A percentile compares a stretch with the other conserved stretches of the same genome.
Evolutionary conservation across 2,329 filamentous ascomycete genomes (phyloP).

Genomic region (Ophiostoma ips): DNA sequence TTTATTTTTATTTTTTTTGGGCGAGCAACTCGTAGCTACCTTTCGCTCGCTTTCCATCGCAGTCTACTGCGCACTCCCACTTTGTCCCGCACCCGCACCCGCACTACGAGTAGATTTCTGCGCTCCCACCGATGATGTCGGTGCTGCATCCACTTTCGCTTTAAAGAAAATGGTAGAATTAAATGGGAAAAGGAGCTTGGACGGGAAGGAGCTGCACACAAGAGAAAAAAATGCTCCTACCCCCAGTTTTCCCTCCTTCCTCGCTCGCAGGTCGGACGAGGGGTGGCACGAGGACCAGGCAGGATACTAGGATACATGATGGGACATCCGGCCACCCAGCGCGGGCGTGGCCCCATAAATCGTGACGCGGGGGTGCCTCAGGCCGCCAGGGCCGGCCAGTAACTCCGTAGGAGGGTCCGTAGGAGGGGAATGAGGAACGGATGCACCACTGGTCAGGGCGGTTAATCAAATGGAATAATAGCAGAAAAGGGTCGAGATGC

Average conservation of each 20-base stretch:
- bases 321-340: background rate
- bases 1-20: background rate
- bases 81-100: conserved; percentile 3
- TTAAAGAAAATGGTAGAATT: background rate
- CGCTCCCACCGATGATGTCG: conserved; percentile 14
- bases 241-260: background rate
- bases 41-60: background rate
- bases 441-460: too few species aligned
- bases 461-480: too few species aligned
- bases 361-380: conserved; percentile 8
- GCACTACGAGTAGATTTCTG: conserved; percentile 2
- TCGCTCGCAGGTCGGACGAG: background rate
- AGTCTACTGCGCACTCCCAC: background rate
- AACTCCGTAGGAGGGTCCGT: too few species aligned
- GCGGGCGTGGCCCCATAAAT: background rate
- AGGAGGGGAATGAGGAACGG: too few species aligned
- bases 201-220: conserved; percentile 13
- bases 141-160: conserved; percentile 3
- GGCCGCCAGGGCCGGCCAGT: conserved; percentile 4
- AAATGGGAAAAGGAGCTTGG: conserved; percentile 9
- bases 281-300: background rate
- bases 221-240: conserved; percentile 6
- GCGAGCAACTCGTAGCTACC: too few species aligned
- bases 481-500: too few species aligned
- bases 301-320: too few species aligned